Evolutionary conservation across 805 yeast genomes (phyloP), one percentile per base, ranked within the genome.

Genomic region (Saccharomycopsis vini): DNA sequence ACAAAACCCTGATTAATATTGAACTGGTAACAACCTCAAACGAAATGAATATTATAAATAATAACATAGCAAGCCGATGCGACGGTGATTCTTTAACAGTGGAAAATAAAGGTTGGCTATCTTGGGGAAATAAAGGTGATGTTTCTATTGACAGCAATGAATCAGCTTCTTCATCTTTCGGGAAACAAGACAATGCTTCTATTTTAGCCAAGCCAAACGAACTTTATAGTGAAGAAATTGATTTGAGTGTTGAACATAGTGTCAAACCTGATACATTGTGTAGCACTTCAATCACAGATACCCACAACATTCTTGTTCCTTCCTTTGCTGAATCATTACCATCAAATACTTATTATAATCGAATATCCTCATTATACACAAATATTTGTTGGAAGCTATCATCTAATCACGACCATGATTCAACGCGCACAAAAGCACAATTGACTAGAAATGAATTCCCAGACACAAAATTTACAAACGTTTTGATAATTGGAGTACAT

Each of bases 401-500:
- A 21, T 10, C 38, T 9, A 13, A 13, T 18, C 16, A 34, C 10
- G 15, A 21, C 10, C 16, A 15, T 10, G 15, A 37, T 28, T 15
- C 15, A n/a, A n/a, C n/a, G n/a, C 12, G 30, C 30, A 26, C 30
- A 16, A 29, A 42, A 26, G 4, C 16, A 4, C 38, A 31, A 4
- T 38, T 43, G 18, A 20, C 37, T 18, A 31, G 51, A 29, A 48
- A 45, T 29, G 16, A 26, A 5, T 16, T 24, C 3, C 46, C 49
- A 5, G 30, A 42, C 15, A 42, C 40, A n/a, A 40, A 43, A 15
- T 40, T 75, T 30, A 73, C 74, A 45, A 76, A 78, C 50, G 84
- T 84, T 0, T 71, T 90, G 24, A 81, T 92, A 29, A 77, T 90
- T 46, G 98, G 98, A 0, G 89, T 90, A 1, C 98, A 90, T 63